These are phyloP conservation scores for Debaryomyces maramus DNA, from an alignment of 805 yeast species.

Conservation along the genomic window DNA sequence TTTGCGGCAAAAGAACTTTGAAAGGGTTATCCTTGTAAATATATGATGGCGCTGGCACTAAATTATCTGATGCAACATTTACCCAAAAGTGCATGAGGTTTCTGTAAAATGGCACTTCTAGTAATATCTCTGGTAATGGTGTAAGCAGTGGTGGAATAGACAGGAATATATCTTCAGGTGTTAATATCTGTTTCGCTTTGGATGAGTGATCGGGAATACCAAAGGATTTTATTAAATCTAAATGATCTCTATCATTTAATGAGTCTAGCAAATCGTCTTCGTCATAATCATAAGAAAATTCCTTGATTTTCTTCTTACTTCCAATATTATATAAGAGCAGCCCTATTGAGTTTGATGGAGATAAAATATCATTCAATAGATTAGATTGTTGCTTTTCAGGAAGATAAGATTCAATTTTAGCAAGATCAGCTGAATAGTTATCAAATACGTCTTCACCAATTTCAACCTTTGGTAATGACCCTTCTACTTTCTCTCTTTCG, in stretches of 20 bases:
- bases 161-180: slow-evolving; percentile 14
- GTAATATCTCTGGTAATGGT: slow-evolving; percentile 62
- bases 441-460: slow-evolving; percentile 11
- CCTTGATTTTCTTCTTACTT: slow-evolving; percentile 1
- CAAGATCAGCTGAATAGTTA: slow-evolving; percentile 39
- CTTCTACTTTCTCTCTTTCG: neutral
- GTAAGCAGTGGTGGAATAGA: slow-evolving; percentile 32
- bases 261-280: neutral
- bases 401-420: slow-evolving; percentile 27
- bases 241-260: neutral
- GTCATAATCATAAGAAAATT: slow-evolving; percentile 8
- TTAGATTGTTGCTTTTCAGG: slow-evolving; percentile 15
- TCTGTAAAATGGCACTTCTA: slow-evolving; percentile 58
- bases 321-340: slow-evolving; percentile 12
- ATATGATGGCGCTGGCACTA: slow-evolving; percentile 65
- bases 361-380: slow-evolving; percentile 10
- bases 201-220: neutral
- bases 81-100: slow-evolving; percentile 65
- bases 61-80: slow-evolving; percentile 55
- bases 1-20: slow-evolving; percentile 59
- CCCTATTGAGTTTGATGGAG: slow-evolving; percentile 12
- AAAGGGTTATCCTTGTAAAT: slow-evolving; percentile 65
- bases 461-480: neutral
- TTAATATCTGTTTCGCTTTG: neutral
- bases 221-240: neutral